A percentile compares a stretch with the other conserved stretches of the same genome.
Conservation (phyloP, 805 yeast genomes). For the Starmera quercuum region DNA sequence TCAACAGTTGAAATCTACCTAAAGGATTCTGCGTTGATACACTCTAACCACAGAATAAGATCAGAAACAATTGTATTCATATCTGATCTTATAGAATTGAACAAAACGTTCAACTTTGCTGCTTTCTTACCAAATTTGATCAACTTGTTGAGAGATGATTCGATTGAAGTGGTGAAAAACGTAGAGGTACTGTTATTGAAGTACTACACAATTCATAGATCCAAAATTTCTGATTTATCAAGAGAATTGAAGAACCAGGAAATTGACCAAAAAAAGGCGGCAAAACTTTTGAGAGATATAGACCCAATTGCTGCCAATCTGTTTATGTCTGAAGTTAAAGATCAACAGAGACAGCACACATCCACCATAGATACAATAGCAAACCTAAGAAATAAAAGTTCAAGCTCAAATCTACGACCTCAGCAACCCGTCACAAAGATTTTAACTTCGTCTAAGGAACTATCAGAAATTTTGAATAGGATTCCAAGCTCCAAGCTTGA, state of each 20-base stretch:
- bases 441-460: constrained; percentile 5
- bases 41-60: constrained; percentile 29
- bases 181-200: constrained; percentile 17
- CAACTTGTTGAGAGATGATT: constrained; percentile 18
- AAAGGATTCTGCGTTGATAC: constrained; percentile 35
- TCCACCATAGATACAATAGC: constrained; percentile 18
- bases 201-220: constrained; percentile 15
- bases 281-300: constrained; percentile 11
- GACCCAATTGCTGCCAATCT: constrained; percentile 13
- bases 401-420: background rate
- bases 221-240: constrained; percentile 9
- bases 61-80: constrained; percentile 39
- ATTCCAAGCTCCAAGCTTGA: constrained; percentile 16
- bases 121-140: constrained; percentile 18
- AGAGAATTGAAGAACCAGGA: constrained; percentile 16
- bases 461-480: constrained; percentile 7
- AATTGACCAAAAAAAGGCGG: constrained; percentile 11
- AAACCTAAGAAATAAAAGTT: constrained; percentile 5
- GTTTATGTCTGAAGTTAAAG: constrained; percentile 9
- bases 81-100: constrained; percentile 30
- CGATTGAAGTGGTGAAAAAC: constrained; percentile 16
- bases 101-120: constrained; percentile 25
- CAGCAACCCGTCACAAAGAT: background rate
- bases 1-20: constrained; percentile 37
- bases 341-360: background rate